phyloP scores from a whole-genome alignment of 2,329 filamentous ascomycete genomes.

The Aplosporella prunicola region DNA sequence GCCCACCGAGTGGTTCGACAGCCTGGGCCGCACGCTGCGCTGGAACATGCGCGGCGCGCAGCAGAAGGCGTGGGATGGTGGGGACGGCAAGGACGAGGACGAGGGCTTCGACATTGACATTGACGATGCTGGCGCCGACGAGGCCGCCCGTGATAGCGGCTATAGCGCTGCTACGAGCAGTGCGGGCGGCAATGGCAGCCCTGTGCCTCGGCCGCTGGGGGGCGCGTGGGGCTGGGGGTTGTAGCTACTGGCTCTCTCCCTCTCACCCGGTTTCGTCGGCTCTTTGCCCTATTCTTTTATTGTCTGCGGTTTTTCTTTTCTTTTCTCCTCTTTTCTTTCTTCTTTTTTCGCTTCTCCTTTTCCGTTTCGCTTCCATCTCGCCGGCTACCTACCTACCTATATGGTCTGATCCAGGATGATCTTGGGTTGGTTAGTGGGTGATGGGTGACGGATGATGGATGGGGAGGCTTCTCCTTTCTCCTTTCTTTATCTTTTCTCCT shows the following conservation, averaged over 20 bases:
- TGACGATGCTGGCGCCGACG: constrained; percentile 54
- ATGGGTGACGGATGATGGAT: too few species aligned
- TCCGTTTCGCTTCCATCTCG: too few species aligned
- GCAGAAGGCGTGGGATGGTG: constrained; percentile 70
- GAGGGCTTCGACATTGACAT: constrained; percentile 88
- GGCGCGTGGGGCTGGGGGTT: constrained; percentile 6
- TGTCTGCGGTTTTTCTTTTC: neutral
- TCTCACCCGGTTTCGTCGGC: neutral
- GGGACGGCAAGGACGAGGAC: constrained; percentile 34
- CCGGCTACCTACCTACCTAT: neutral
- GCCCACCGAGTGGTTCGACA: constrained; percentile 92
- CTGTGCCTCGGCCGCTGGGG: constrained; percentile 4
- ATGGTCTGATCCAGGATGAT: neutral
- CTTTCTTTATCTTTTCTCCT: neutral
- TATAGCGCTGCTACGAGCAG: constrained; percentile 30
- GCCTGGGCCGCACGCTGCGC: constrained; percentile 78
- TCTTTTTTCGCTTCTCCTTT: too few species aligned
- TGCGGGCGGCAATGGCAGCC: constrained; percentile 17
- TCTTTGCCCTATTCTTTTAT: neutral
- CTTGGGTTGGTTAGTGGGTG: too few species aligned
- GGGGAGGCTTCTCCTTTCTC: too few species aligned
- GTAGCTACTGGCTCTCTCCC: neutral
- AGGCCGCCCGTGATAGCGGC: constrained; percentile 34
- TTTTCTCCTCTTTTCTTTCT: neutral
- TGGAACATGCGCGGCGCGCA: constrained; percentile 92